Conservation (phyloP, 352 stramenopile species). For the Pythium phragmiticola region DNA sequence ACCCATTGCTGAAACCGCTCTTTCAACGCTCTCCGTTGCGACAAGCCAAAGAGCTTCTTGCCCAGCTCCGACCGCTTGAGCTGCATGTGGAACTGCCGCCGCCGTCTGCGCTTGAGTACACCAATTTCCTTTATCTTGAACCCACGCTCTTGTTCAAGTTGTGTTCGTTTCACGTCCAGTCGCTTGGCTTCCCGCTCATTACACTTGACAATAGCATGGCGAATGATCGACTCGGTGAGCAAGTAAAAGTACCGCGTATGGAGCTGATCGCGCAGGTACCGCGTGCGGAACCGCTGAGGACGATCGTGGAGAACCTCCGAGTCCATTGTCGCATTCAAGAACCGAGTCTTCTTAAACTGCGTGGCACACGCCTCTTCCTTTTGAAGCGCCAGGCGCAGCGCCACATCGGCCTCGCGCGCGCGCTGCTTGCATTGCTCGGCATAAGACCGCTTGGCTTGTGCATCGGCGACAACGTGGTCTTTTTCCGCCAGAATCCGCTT, state of each 20-base stretch:
- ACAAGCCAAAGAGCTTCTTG: constrained; percentile 48
- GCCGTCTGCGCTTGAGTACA: constrained; percentile 47
- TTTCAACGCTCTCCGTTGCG: constrained; percentile 36
- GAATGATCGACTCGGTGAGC: constrained; percentile 56
- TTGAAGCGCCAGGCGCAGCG: constrained; percentile 36
- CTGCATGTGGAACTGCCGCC: constrained; percentile 42
- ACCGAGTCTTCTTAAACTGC: constrained; percentile 46
- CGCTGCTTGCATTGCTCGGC: constrained; percentile 44
- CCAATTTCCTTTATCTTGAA: constrained; percentile 56
- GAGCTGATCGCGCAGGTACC: constrained; percentile 56
- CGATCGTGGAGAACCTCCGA: constrained; percentile 66
- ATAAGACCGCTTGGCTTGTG: constrained; percentile 42
- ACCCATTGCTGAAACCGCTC: constrained; percentile 64
- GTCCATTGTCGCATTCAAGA: constrained; percentile 59
- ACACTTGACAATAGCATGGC: constrained; percentile 40
- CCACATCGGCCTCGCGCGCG: constrained; percentile 32
- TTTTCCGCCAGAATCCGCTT: constrained; percentile 44
- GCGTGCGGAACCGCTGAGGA: constrained; percentile 59
- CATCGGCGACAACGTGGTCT: constrained; percentile 56
- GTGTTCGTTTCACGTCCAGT: constrained; percentile 33
- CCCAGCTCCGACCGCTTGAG: constrained; percentile 49
- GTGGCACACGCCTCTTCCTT: constrained; percentile 36
- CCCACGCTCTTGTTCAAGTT: constrained; percentile 39
- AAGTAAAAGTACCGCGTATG: constrained; percentile 57
- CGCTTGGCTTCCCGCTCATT: constrained; percentile 44